phyloP scores from a whole-genome alignment of 352 stramenopile species.

The Pythium aristosporum region DNA sequence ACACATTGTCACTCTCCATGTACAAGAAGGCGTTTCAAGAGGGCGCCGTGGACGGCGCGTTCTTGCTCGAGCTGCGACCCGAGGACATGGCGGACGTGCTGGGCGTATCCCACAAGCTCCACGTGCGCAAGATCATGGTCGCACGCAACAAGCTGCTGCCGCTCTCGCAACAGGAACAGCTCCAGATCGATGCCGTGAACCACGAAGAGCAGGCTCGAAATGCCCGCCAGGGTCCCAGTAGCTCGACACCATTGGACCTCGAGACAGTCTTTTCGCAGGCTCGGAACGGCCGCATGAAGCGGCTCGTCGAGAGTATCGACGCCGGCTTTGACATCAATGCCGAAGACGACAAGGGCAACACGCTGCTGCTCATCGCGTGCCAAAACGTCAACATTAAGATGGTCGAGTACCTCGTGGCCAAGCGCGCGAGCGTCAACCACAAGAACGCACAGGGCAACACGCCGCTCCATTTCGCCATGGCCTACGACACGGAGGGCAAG shows the following conservation, averaged over 20 bases:
- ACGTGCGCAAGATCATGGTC: conserved; percentile 89
- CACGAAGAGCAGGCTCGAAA: conserved; percentile 47
- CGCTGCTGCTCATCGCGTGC: conserved; percentile 84
- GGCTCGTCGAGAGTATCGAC: conserved; percentile 88
- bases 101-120: conserved; percentile 89
- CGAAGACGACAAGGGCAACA: conserved; percentile 93
- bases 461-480: conserved; percentile 93
- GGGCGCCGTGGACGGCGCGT: conserved; percentile 89
- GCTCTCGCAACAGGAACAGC: conserved; percentile 65
- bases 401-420: conserved; percentile 83
- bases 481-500: conserved; percentile 62
- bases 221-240: conserved; percentile 24
- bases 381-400: conserved; percentile 92
- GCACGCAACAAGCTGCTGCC: conserved; percentile 87
- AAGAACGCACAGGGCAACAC: conserved; percentile 92
- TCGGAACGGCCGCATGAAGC: conserved; percentile 87
- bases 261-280: conserved; percentile 90
- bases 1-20: conserved; percentile 86
- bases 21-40: conserved; percentile 91
- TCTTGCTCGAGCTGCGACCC: conserved; percentile 90
- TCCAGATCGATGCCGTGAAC: conserved; percentile 57
- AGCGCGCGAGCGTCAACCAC: conserved; percentile 90
- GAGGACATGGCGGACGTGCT: conserved; percentile 91
- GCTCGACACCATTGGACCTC: conserved; percentile 22
- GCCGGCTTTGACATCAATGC: conserved; percentile 86